Percentiles rank a stretch among this genome's conserved stretches.
Conservation (phyloP, 2,329 filamentous ascomycete genomes). For the Phyllosticta citriasiana region DNA sequence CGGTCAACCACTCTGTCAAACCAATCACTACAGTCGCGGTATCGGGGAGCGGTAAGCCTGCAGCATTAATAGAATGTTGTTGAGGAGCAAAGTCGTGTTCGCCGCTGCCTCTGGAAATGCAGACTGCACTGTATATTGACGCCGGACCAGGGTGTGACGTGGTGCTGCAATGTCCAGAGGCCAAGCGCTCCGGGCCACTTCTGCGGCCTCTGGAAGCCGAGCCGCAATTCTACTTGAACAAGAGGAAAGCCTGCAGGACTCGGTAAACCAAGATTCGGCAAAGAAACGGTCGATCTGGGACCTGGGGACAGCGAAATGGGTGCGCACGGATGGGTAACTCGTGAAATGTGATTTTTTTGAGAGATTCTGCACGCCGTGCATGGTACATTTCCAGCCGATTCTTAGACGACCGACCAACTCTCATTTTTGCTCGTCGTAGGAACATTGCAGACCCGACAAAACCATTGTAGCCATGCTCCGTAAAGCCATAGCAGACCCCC, state of each 20-base stretch:
- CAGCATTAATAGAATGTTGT: conserved; percentile 4
- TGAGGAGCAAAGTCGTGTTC: neutral
- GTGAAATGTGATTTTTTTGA: conserved; percentile 11
- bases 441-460: conserved; percentile 5
- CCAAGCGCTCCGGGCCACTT: conserved; percentile 2
- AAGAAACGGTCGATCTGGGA: neutral
- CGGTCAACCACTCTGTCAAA: neutral
- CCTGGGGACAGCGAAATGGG: neutral
- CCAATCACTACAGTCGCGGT: conserved; percentile 8
- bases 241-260: neutral
- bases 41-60: conserved; percentile 3
- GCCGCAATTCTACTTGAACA: conserved; percentile 8
- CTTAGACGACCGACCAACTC: conserved; percentile 6
- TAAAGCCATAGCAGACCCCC: conserved; percentile 9
- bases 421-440: conserved; percentile 6
- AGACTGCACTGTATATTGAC: conserved; percentile 12
- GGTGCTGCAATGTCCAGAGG: conserved; percentile 11
- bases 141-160: conserved; percentile 25
- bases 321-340: conserved; percentile 6
- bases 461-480: conserved; percentile 3
- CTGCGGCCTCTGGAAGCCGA: conserved; percentile 8
- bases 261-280: neutral
- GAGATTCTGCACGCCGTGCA: conserved; percentile 8
- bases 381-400: conserved; percentile 4
- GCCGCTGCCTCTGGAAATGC: neutral